Evolutionary conservation across 352 stramenopile genomes (phyloP).

Genomic region (Blastocystis sp.): DNA sequence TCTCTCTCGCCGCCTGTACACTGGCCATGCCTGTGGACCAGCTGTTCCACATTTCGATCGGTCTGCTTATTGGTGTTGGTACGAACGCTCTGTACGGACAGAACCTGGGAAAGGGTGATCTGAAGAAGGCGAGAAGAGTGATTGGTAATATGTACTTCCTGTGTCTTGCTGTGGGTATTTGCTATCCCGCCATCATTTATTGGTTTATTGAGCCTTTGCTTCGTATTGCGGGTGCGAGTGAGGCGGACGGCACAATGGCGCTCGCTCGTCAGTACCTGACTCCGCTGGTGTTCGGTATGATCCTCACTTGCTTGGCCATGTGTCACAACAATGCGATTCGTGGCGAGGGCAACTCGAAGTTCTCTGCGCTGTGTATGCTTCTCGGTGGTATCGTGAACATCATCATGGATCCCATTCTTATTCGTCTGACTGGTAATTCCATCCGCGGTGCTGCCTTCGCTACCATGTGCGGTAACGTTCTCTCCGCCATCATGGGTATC

Average conservation of each 20-base stretch:
- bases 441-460: constrained; percentile 44
- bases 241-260: constrained; percentile 13
- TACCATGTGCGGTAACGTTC: constrained; percentile 29
- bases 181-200: constrained; percentile 25
- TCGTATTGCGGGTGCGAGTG: constrained; percentile 20
- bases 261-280: constrained; percentile 46
- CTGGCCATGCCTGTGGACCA: constrained; percentile 65
- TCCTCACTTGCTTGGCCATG: constrained; percentile 4
- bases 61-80: constrained; percentile 58
- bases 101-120: constrained; percentile 34
- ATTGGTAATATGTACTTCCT: constrained; percentile 66
- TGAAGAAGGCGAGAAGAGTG: constrained; percentile 22
- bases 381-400: constrained; percentile 61
- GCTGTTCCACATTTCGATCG: constrained; percentile 39
- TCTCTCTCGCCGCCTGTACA: constrained; percentile 46
- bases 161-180: constrained; percentile 26
- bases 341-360: constrained; percentile 55
- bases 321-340: constrained; percentile 55
- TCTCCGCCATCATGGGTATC: constrained; percentile 48
- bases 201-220: constrained; percentile 35
- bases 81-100: constrained; percentile 47
- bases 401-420: constrained; percentile 65
- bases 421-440: constrained; percentile 36
- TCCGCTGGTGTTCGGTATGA: constrained; percentile 41
- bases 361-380: constrained; percentile 52